Conservation (phyloP, 306 rosid species). For the Rubus parviflorus region DNA sequence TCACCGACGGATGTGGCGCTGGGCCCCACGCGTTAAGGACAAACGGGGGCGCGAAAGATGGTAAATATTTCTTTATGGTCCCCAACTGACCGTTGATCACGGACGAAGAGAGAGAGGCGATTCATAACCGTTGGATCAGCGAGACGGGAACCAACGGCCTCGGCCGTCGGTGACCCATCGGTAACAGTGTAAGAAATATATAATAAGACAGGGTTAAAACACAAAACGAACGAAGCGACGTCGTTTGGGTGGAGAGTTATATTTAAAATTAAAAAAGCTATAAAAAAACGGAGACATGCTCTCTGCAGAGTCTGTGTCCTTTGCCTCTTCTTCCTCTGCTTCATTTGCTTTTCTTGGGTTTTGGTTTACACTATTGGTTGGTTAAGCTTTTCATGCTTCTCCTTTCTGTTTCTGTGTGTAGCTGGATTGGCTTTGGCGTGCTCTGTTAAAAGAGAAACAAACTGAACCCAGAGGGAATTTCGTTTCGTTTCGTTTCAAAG, state of each 20-base stretch:
- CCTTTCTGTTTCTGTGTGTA: not conserved
- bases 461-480: not conserved
- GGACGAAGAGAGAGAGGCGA: slow-evolving; percentile 32
- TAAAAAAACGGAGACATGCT: slow-evolving; percentile 42
- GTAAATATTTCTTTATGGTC: not conserved
- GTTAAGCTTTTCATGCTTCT: slow-evolving; percentile 13
- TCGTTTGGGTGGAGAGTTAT: not conserved
- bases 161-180: slow-evolving; percentile 41
- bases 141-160: slow-evolving; percentile 7
- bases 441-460: slow-evolving; percentile 12
- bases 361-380: not conserved
- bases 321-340: slow-evolving; percentile 32
- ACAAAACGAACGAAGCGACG: not conserved
- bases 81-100: slow-evolving; percentile 53
- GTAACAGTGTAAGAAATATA: not conserved
- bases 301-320: slow-evolving; percentile 31
- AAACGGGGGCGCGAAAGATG: slow-evolving; percentile 17
- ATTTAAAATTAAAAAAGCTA: not conserved
- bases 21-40: slow-evolving; percentile 46
- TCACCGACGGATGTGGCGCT: slow-evolving; percentile 33
- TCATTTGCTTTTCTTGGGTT: slow-evolving; percentile 28
- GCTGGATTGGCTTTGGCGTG: slow-evolving; percentile 24
- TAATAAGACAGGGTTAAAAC: not conserved
- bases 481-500: not conserved
- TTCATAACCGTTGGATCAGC: slow-evolving; percentile 36